Conservation (phyloP, 306 rosid genomes). For the Inga oerstediana region DNA sequence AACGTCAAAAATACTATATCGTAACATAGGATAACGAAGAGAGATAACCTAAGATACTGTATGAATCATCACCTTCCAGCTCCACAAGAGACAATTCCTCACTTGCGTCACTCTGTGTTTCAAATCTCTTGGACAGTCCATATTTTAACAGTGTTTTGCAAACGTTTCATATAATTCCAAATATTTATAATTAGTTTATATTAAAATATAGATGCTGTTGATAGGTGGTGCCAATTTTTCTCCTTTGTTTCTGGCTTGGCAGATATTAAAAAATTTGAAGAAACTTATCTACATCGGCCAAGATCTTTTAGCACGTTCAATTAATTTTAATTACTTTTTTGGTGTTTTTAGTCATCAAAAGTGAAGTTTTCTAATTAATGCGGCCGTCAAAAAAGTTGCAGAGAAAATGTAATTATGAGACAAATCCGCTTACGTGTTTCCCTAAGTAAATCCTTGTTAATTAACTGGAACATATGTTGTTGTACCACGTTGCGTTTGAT, state of each 20-base stretch:
- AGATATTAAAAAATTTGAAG: slow-evolving; percentile 27
- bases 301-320: slow-evolving; percentile 21
- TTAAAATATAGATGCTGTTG: neutral
- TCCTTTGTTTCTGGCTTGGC: neutral
- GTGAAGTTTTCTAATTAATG: slow-evolving; percentile 35
- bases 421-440: slow-evolving; percentile 43
- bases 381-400: slow-evolving; percentile 46
- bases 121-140: slow-evolving; percentile 31
- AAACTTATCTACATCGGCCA: slow-evolving; percentile 39
- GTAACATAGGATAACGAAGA: neutral
- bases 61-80: slow-evolving; percentile 16
- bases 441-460: slow-evolving; percentile 12
- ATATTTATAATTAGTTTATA: slow-evolving; percentile 10
- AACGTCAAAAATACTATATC: neutral
- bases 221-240: slow-evolving; percentile 10
- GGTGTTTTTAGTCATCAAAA: slow-evolving; percentile 36
- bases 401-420: slow-evolving; percentile 15
- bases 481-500: slow-evolving; percentile 31
- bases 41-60: neutral
- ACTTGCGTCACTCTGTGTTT: slow-evolving; percentile 26
- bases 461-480: slow-evolving; percentile 27
- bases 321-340: neutral
- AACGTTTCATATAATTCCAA: slow-evolving; percentile 36
- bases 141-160: slow-evolving; percentile 24
- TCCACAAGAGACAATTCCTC: slow-evolving; percentile 20